Conservation (phyloP, 1,139 yeast genomes). For the Protomyces inouyei region DNA sequence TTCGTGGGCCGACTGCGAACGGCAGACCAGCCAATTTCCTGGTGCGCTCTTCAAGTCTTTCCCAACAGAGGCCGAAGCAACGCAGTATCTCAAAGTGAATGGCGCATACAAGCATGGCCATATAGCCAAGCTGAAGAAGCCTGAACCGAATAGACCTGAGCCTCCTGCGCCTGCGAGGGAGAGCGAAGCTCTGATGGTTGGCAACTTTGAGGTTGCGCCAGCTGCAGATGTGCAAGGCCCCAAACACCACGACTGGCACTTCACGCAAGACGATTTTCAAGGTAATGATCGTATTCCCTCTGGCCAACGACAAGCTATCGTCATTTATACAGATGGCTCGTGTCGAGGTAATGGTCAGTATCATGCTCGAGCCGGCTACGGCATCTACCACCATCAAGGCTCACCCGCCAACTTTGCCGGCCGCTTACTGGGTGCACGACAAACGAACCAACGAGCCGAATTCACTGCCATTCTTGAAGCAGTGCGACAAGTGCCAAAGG, state of each 20-base stretch:
- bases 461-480: conserved; percentile 62
- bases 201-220: not conserved
- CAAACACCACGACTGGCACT: not conserved
- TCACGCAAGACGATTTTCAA: not conserved
- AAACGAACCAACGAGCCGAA: conserved; percentile 82
- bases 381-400: conserved; percentile 60
- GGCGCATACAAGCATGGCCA: not conserved
- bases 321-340: conserved; percentile 70
- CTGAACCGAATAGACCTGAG: no score
- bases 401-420: conserved; percentile 55
- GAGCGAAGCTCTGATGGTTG: no score
- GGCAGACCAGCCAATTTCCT: not conserved
- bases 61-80: conserved; percentile 5
- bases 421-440: conserved; percentile 47
- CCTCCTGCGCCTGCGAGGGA: no score
- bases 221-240: not conserved
- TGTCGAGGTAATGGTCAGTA: conserved; percentile 51
- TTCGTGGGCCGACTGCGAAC: not conserved
- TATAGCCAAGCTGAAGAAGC: no score
- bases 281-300: not conserved
- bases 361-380: conserved; percentile 58
- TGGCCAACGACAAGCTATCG: not conserved
- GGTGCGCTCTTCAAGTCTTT: conserved; percentile 22
- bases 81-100: not conserved
- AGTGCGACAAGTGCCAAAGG: conserved; percentile 40